Conservation (phyloP, 768 basidiomycete species). For the Leccinum aurantiacum region DNA sequence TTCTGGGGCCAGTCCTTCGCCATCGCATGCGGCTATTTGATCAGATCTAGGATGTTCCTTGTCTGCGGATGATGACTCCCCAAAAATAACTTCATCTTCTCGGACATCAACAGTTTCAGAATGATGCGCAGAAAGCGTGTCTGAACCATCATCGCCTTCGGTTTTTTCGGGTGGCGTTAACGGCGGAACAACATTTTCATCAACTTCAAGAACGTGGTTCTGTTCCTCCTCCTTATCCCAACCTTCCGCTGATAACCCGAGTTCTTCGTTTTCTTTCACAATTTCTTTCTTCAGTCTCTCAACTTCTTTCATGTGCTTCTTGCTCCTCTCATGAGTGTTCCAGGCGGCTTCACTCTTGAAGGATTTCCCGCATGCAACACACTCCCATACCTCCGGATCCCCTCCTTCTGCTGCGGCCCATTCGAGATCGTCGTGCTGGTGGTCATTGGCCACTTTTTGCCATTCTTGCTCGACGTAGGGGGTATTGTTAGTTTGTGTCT, state of each 20-base stretch:
- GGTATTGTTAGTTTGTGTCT: constrained; percentile 26
- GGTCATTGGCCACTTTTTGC: constrained; percentile 61
- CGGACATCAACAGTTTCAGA: neutral
- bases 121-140: neutral
- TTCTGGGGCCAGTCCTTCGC: constrained; percentile 1
- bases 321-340: constrained; percentile 94
- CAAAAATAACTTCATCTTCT: constrained; percentile 9
- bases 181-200: constrained; percentile 15
- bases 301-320: constrained; percentile 89
- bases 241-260: constrained; percentile 50
- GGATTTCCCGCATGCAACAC: constrained; percentile 88
- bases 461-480: constrained; percentile 84
- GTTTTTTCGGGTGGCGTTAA: constrained; percentile 11
- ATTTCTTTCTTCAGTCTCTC: constrained; percentile 77
- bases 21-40: constrained; percentile 3
- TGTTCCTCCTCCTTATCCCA: constrained; percentile 22
- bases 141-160: constrained; percentile 6
- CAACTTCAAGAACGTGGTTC: constrained; percentile 14
- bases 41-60: constrained; percentile 3
- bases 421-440: constrained; percentile 54
- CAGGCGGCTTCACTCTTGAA: constrained; percentile 93
- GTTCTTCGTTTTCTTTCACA: constrained; percentile 65
- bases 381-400: constrained; percentile 85
- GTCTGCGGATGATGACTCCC: constrained; percentile 9
- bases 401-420: constrained; percentile 74